A percentile compares a stretch with the other conserved stretches of the same genome.
phyloP scores from a whole-genome alignment of 495 filamentous ascomycete species.

The Symbiotaphrina buchneri region DNA sequence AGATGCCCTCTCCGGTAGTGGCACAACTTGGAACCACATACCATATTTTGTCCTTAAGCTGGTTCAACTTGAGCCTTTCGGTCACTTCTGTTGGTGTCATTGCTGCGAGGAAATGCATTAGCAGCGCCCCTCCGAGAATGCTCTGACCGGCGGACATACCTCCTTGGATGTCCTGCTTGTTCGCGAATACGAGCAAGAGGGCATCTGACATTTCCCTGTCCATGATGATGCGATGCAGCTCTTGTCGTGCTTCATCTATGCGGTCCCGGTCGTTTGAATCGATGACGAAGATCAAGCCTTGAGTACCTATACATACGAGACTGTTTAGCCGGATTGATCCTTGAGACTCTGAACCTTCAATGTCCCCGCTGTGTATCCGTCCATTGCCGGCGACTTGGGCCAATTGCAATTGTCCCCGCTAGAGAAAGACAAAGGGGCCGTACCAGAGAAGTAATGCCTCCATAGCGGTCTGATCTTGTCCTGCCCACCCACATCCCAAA shows the following conservation, averaged over 20 bases:
- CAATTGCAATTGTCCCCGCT: background rate
- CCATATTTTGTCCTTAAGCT: slow-evolving; percentile 84
- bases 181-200: slow-evolving; percentile 82
- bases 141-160: slow-evolving; percentile 27
- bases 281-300: slow-evolving; percentile 94
- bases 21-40: slow-evolving; percentile 92
- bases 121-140: background rate
- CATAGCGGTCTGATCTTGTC: slow-evolving; percentile 97
- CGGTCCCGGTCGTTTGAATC: slow-evolving; percentile 73
- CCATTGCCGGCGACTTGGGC: slow-evolving; percentile 1
- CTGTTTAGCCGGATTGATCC: slow-evolving; percentile 2
- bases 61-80: slow-evolving; percentile 59
- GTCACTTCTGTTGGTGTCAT: slow-evolving; percentile 75
- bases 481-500: slow-evolving; percentile 98
- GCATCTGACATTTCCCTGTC: slow-evolving; percentile 98
- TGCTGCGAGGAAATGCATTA: slow-evolving; percentile 22
- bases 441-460: slow-evolving; percentile 96
- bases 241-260: slow-evolving; percentile 73
- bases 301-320: slow-evolving; percentile 37
- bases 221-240: slow-evolving; percentile 87
- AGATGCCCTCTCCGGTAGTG: slow-evolving; percentile 78
- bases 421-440: slow-evolving; percentile 7
- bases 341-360: background rate
- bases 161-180: slow-evolving; percentile 84
- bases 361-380: background rate